Evolutionary conservation across 805 yeast genomes (phyloP).

Genomic region (Candida ulmi): DNA sequence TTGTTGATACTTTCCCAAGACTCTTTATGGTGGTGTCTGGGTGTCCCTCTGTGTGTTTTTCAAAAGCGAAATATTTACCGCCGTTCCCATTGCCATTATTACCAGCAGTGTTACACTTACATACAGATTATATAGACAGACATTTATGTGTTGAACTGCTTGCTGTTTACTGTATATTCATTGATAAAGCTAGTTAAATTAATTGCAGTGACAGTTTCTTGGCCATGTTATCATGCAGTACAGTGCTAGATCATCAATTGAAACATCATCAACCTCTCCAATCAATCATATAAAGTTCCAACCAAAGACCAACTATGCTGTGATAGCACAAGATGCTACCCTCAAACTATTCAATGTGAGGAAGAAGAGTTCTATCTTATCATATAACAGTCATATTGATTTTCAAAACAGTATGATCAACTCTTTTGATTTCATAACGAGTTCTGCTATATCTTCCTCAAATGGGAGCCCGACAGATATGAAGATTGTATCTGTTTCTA

Average conservation of each 20-base stretch:
- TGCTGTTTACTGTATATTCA: no score
- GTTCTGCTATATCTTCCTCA: background rate
- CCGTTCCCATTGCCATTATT: no score
- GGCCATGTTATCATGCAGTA: background rate
- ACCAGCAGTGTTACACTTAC: no score
- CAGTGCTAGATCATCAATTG: background rate
- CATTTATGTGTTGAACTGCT: no score
- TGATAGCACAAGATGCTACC: background rate
- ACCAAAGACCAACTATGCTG: constrained; percentile 1
- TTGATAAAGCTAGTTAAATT: no score
- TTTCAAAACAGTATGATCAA: background rate
- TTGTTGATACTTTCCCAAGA: no score
- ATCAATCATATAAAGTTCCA: background rate
- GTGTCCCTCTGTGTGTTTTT: no score
- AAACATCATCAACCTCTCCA: background rate
- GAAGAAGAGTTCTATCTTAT: background rate
- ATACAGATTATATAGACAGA: no score
- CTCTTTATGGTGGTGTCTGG: no score
- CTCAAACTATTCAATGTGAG: background rate
- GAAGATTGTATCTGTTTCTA: background rate
- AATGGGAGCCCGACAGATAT: background rate
- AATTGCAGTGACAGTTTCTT: no score
- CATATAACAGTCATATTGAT: background rate
- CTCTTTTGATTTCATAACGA: background rate
- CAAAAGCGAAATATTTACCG: no score